These are phyloP conservation scores for Termitomyces sp. DNA, from an alignment of 768 basidiomycete genomes.

Conservation along the genomic window DNA sequence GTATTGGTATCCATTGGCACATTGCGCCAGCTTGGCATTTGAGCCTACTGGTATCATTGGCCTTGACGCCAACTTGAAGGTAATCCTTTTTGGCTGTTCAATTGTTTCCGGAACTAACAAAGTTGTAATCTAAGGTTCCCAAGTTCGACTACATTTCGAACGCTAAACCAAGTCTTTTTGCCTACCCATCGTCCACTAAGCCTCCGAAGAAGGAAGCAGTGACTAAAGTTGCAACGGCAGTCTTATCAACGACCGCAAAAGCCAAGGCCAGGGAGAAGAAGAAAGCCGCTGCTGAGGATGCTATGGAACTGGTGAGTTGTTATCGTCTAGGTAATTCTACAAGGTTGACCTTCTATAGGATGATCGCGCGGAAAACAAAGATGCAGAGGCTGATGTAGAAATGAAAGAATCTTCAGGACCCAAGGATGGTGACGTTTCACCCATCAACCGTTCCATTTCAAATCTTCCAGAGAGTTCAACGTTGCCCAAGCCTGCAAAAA, in stretches of 20 bases:
- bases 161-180: constrained; percentile 85
- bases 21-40: constrained; percentile 88
- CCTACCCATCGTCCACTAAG: constrained; percentile 82
- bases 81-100: constrained; percentile 19
- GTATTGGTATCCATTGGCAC: constrained; percentile 99
- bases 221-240: constrained; percentile 89
- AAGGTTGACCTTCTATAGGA: constrained; percentile 33
- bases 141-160: constrained; percentile 90
- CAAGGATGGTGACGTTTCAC: constrained; percentile 52
- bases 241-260: constrained; percentile 94
- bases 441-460: constrained; percentile 47
- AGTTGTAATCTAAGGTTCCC: constrained; percentile 56
- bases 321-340: background rate
- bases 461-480: constrained; percentile 38
- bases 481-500: constrained; percentile 45
- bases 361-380: constrained; percentile 46
- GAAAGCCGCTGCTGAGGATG: constrained; percentile 79
- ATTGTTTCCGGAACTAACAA: constrained; percentile 1
- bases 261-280: constrained; percentile 94
- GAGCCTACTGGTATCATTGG: constrained; percentile 95
- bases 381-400: constrained; percentile 57
- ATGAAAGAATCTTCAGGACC: constrained; percentile 56
- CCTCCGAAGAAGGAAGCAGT: constrained; percentile 91
- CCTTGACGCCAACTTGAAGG: constrained; percentile 79
- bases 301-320: constrained; percentile 71